Conservation (phyloP, 2,329 filamentous ascomycete species). For the Ambrosiella cleistominuta region DNA sequence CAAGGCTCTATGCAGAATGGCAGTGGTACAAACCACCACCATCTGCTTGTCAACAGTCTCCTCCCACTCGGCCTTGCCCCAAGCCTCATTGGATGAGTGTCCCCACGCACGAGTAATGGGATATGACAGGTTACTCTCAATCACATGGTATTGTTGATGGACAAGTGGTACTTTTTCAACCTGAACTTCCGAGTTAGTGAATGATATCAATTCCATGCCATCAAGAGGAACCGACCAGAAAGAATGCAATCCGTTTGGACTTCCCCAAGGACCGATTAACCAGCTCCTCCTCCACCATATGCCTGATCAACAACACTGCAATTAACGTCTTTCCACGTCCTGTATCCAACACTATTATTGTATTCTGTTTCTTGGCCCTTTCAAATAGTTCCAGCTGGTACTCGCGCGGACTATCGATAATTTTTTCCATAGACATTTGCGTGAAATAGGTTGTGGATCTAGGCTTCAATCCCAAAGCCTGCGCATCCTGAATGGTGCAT, state of each 20-base stretch:
- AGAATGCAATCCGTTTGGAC: slow-evolving; percentile 57
- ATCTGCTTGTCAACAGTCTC: slow-evolving; percentile 45
- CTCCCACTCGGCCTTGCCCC: slow-evolving; percentile 31
- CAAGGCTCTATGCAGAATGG: slow-evolving; percentile 64
- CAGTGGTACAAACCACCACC: slow-evolving; percentile 83
- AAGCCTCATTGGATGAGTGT: slow-evolving; percentile 33
- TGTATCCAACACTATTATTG: slow-evolving; percentile 87
- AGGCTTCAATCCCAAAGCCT: not conserved
- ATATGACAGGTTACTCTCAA: slow-evolving; percentile 65
- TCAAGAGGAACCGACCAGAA: slow-evolving; percentile 39
- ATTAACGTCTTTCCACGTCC: slow-evolving; percentile 95
- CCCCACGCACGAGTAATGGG: slow-evolving; percentile 60
- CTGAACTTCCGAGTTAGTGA: slow-evolving; percentile 20
- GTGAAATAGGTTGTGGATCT: slow-evolving; percentile 6
- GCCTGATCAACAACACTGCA: slow-evolving; percentile 64
- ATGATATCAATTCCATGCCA: not conserved
- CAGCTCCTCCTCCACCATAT: slow-evolving; percentile 62
- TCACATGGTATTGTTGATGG: slow-evolving; percentile 71
- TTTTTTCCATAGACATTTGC: slow-evolving; percentile 26
- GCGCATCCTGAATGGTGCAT: not conserved
- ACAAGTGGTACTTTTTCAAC: slow-evolving; percentile 79
- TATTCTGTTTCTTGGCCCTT: slow-evolving; percentile 65
- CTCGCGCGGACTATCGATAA: slow-evolving; percentile 64
- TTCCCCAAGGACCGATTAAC: slow-evolving; percentile 45
- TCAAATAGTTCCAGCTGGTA: slow-evolving; percentile 91